Base-by-base conservation (phyloP, 2,329 filamentous ascomycete species). In the Fusarium chuoi region DNA sequence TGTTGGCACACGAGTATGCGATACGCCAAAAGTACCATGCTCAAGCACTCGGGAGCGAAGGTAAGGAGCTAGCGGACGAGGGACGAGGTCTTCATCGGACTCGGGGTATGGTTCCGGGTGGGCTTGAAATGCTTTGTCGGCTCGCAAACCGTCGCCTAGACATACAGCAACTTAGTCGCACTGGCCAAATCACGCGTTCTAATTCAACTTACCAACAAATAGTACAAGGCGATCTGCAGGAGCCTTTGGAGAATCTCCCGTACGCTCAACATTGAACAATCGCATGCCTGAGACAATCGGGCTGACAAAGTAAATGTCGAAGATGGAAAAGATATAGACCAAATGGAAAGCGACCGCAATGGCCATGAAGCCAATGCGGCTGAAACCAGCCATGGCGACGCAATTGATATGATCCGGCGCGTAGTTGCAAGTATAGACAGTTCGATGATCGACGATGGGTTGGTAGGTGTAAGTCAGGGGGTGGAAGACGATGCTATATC, bases 261-360 rank as follows among this genome's bases (percentile, higher is more conserved):
- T 84, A 62, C 91, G 87, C 68, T 95, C 89, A 42, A 97, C 87
- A 51, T 87, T 85, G 83, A 94, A 95, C 68, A 95, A 89, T 79
- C 89, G 90, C 96, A 99, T 99, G 80, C 96, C 96, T 85, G 92
- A 93, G 62, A 98, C 96, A 77, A 99, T 96, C 28, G 96, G 96
- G 81, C 95, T 98, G 80, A 98, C 95, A 81, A 99, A 99, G 84
- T 99, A 98, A 74, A 98, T 96, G 83, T 98, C 95, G 84, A 99
- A 99, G 79, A 98, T 98, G 68, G 95, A 98, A 81, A 92, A 93
- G 64, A 98, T 92, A 83, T 99, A 99, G 74, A 97, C 90, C 61
- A 98, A 83, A 84, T 99, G 97, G 82, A 99, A 99, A 70, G 96
- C 85, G 80, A 98, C 89, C 77, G 96, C 96, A 81, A 97, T 90